Percentiles rank a stretch among this genome's conserved stretches.
Evolutionary conservation across 805 yeast species (phyloP).

Genomic region (Suhomyces pyralidae): DNA sequence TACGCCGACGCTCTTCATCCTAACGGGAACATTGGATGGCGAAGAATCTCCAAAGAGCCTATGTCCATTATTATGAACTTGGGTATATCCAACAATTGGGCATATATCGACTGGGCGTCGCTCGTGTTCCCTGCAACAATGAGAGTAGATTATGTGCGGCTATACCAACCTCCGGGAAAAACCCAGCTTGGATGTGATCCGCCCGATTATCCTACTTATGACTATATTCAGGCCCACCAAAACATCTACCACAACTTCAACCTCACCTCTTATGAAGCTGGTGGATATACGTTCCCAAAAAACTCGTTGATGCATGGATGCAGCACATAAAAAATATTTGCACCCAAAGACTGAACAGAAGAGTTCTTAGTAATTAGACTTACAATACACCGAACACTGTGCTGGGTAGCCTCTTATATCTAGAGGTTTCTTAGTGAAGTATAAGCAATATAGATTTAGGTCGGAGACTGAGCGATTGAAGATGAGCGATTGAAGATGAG

Average conservation of each 20-base stretch:
- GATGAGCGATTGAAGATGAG: no score
- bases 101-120: constrained; percentile 37
- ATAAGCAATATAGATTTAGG: no score
- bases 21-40: constrained; percentile 84
- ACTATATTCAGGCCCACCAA: constrained; percentile 70
- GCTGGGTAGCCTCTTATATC: no score
- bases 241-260: constrained; percentile 70
- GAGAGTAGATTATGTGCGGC: constrained; percentile 79
- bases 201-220: constrained; percentile 73
- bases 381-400: no score
- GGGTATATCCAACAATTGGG: constrained; percentile 42
- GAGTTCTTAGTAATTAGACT: no score
- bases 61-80: constrained; percentile 38
- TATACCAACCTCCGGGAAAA: constrained; percentile 79
- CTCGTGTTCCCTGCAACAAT: constrained; percentile 74
- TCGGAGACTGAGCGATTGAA: no score
- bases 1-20: constrained; percentile 77
- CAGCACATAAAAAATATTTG: not conserved
- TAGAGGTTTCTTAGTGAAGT: no score
- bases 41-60: constrained; percentile 84
- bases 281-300: constrained; percentile 51
- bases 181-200: constrained; percentile 82
- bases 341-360: no score
- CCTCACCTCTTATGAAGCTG: constrained; percentile 67
- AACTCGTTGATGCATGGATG: constrained; percentile 4